Percentiles rank a stretch among this genome's conserved stretches.
Conservation (phyloP, 2,329 filamentous ascomycete species). For the Aspergillus aculeatinus region DNA sequence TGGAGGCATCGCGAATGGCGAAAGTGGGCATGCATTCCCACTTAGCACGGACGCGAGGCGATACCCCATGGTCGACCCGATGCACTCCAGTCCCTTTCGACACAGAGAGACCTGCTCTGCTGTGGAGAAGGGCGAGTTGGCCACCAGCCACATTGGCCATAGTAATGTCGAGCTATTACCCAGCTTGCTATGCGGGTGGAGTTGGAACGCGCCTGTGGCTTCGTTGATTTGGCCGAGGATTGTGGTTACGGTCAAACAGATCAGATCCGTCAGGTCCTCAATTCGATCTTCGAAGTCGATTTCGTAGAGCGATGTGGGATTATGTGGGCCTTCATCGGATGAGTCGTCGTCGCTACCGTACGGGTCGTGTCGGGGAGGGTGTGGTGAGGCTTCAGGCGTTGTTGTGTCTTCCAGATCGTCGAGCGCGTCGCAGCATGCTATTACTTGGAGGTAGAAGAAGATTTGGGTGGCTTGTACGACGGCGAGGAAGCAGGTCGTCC, state of each 20-base stretch:
- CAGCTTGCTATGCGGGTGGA: slow-evolving; percentile 1
- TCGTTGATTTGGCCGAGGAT: not conserved
- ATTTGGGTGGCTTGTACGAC: slow-evolving; percentile 1
- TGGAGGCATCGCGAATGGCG: too few relatives aligned
- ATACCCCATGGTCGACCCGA: slow-evolving; percentile 2
- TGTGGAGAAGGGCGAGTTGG: not conserved
- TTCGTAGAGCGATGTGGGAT: too few relatives aligned
- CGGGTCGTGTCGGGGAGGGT: not conserved
- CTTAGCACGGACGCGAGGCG: not conserved
- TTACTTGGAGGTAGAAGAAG: not conserved
- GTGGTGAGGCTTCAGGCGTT: not conserved
- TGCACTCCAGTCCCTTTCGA: not conserved
- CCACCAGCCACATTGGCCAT: slow-evolving; percentile 2
- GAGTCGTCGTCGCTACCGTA: not conserved
- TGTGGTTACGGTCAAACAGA: not conserved
- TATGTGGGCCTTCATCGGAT: too few relatives aligned
- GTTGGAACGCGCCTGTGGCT: not conserved
- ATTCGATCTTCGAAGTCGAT: not conserved
- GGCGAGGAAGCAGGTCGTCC: slow-evolving; percentile 1
- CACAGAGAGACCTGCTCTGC: not conserved
- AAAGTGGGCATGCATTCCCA: not conserved
- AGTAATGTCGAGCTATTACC: slow-evolving; percentile 1
- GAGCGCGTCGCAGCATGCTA: not conserved
- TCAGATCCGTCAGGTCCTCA: not conserved
- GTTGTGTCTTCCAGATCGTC: not conserved